Percentiles rank a stretch among this genome's conserved stretches.
phyloP scores from a whole-genome alignment of 2,329 filamentous ascomycete species.

The Mycosphaerelloides madeirae region DNA sequence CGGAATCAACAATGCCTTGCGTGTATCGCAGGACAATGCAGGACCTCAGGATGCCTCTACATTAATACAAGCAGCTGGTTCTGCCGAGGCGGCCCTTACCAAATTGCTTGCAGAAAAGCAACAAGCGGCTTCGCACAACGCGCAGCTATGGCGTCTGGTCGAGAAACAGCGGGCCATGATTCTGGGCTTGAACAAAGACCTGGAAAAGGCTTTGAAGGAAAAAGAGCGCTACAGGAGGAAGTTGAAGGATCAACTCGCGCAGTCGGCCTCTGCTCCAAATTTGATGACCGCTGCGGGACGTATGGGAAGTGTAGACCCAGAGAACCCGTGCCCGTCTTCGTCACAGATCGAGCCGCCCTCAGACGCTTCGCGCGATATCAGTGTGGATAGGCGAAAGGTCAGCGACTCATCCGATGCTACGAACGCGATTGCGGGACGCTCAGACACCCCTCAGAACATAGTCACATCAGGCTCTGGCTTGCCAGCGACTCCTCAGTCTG shows the following conservation, averaged over 20 bases:
- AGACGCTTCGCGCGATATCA: conserved; percentile 20
- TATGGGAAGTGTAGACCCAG: conserved; percentile 14
- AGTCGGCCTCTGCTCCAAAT: conserved; percentile 34
- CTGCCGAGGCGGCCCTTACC: conserved; percentile 80
- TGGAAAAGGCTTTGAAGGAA: conserved; percentile 85
- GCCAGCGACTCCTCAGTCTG: conserved; percentile 22
- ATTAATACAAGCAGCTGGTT: conserved; percentile 79
- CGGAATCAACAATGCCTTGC: conserved; percentile 36
- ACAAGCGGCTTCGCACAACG: conserved; percentile 80
- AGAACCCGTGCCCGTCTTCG: conserved; percentile 28
- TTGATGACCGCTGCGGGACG: conserved; percentile 17
- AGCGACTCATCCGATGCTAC: conserved; percentile 25
- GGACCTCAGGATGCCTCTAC: conserved; percentile 69
- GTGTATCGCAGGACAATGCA: conserved; percentile 49
- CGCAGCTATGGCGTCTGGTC: conserved; percentile 89
- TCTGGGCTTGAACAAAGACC: conserved; percentile 85
- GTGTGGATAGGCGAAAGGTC: conserved; percentile 26
- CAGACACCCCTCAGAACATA: conserved; percentile 30
- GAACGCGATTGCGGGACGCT: conserved; percentile 20
- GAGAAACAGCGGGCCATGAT: conserved; percentile 96
- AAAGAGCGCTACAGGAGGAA: conserved; percentile 92
- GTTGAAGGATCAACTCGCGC: conserved; percentile 66
- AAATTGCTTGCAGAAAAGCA: conserved; percentile 89
- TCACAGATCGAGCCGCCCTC: conserved; percentile 11
- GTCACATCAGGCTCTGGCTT: conserved; percentile 13